Conservation (phyloP, 2,329 filamentous ascomycete genomes). For the Talaromyces albobiverticillius region DNA sequence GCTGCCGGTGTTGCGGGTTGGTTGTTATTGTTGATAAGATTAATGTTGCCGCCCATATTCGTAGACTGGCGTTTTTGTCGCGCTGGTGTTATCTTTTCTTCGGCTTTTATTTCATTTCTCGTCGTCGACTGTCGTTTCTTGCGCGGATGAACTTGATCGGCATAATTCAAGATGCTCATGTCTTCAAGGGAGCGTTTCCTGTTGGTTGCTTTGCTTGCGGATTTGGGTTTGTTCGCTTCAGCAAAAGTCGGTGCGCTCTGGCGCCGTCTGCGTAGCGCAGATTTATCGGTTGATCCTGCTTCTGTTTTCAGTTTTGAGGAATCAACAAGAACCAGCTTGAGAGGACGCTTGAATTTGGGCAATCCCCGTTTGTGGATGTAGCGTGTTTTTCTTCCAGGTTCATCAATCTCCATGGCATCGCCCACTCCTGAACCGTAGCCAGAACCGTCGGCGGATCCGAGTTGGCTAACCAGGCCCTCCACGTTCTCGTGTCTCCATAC, state of each 20-base stretch:
- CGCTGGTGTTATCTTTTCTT: not conserved
- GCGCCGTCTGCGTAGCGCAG: slow-evolving; percentile 14
- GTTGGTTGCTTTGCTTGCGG: slow-evolving; percentile 3
- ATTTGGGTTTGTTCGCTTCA: slow-evolving; percentile 8
- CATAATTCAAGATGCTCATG: slow-evolving; percentile 4
- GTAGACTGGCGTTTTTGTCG: slow-evolving; percentile 7
- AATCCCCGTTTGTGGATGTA: slow-evolving; percentile 13
- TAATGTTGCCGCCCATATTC: too few species aligned
- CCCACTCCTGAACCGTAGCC: slow-evolving; percentile 2
- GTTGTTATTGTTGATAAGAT: not conserved
- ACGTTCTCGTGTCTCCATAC: slow-evolving; percentile 23
- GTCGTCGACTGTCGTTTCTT: slow-evolving; percentile 10
- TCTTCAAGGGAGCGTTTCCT: slow-evolving; percentile 14
- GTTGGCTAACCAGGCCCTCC: slow-evolving; percentile 21
- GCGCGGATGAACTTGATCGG: not conserved
- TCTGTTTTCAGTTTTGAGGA: slow-evolving; percentile 3
- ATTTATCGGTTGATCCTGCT: not conserved
- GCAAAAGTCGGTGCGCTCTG: slow-evolving; percentile 11
- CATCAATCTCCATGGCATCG: slow-evolving; percentile 14
- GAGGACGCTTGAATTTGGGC: slow-evolving; percentile 10
- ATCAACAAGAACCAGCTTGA: slow-evolving; percentile 15
- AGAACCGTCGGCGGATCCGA: slow-evolving; percentile 20
- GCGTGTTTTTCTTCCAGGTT: slow-evolving; percentile 20
- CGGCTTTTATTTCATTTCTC: not conserved
- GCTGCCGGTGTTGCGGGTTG: not conserved